Base-by-base conservation (phyloP, 306 rosid species). In the Ceratonia siliqua region DNA sequence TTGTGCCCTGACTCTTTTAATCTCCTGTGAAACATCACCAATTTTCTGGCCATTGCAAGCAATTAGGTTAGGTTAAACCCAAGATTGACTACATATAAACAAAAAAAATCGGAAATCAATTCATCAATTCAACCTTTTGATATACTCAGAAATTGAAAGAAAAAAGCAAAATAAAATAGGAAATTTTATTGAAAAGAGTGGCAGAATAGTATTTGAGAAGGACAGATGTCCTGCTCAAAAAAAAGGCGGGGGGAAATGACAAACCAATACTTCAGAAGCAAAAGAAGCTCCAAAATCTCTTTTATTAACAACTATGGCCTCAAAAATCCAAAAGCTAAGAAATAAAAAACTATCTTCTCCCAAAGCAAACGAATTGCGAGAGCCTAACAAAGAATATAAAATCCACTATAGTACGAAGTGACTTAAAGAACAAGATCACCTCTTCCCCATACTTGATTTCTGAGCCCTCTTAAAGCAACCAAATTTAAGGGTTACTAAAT, bases 1-100 rank as follows among this genome's bases (percentile, higher is more conserved):
- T 79, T 89, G 98, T 18, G 97, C 98, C 68, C 98, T 85, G 48
- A 94, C 97, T 75, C 97, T 78, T 85, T 91, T 94, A 52, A 94
- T 94, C 72, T 94, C 98, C 81, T 88, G 82, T 3, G 98, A 94
- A 83, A 94, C 97, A 70, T 90, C 95, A 45, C 98, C 98, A 58
- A 94, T 90, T 81, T 74, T 88, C 98, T 90, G 90, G 50, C 74
- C 4, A 75, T 69, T 49, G 63, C 53, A 62, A 36, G 0, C 33
- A 53, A 35, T 11, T 20, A 46, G 57, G 5, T 48, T 24, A 69
- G 5, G n/a, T 49, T 3, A 13, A 27, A 63, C 3, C 50, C 10
- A 48, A 55, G 15, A 2, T 8, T 11, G 48, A 21, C n/a, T 1
- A 2, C 14, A n/a, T 15, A 18, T 21, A 21, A 15, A 57, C 25